A percentile compares a stretch with the other conserved stretches of the same genome.
Conservation (phyloP, 148 eudicot species). For the Nepenthes mirabilis region DNA sequence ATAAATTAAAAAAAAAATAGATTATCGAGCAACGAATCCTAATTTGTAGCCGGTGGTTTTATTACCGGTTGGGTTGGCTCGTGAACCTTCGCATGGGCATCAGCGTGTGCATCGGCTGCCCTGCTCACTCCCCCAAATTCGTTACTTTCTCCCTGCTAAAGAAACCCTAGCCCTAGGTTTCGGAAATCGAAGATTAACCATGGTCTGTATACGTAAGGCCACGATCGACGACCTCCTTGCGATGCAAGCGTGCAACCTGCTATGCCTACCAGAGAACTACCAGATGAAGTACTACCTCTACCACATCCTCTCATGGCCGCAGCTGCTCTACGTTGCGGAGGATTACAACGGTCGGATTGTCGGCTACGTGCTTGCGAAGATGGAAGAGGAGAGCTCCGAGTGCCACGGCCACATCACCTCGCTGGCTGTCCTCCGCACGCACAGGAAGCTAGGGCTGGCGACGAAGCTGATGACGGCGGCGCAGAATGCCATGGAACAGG, state of each 20-base stretch:
- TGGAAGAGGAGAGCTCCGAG: constrained; percentile 79
- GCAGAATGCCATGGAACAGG: constrained; percentile 80
- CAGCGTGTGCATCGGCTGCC: background rate
- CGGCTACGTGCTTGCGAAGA: constrained; percentile 77
- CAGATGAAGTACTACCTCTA: constrained; percentile 91
- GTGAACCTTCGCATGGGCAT: no score
- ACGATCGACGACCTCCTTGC: constrained; percentile 71
- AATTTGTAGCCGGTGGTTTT: no score
- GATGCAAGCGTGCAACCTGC: constrained; percentile 79
- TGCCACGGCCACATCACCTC: constrained; percentile 91
- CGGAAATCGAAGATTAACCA: constrained; percentile 1
- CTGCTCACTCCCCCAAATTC: background rate
- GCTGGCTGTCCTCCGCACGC: constrained; percentile 71
- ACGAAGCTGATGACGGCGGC: constrained; percentile 95
- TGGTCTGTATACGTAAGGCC: constrained; percentile 90
- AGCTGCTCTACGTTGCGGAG: constrained; percentile 76
- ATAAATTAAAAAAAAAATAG: no score
- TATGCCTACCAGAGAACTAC: constrained; percentile 84
- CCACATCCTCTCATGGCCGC: constrained; percentile 96
- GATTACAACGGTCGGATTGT: constrained; percentile 78
- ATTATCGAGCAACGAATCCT: no score
- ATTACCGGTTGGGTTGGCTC: no score
- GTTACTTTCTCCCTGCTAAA: no score
- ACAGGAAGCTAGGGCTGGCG: constrained; percentile 67
- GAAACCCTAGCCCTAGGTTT: background rate